Base-by-base conservation (phyloP, 352 stramenopile genomes). In the Blastocystis sp. region DNA sequence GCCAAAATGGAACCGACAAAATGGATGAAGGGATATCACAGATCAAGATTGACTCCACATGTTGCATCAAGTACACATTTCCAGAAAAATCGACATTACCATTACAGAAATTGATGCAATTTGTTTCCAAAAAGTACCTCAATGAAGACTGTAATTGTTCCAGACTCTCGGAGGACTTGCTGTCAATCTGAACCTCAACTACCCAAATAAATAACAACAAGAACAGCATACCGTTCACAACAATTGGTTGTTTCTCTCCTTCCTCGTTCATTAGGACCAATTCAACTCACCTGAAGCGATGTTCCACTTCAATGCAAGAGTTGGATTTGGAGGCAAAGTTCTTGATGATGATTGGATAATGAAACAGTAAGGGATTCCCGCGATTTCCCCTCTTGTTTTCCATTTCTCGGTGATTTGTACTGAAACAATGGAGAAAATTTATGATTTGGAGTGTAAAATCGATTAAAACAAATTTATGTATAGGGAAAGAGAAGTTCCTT, bases 11-110 rank as follows among this genome's bases (percentile, higher is more conserved):
- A 61, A 93, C 87, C 2, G 63, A 83, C 0, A 37, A 67, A 9
- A 54, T 59, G 19, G 11, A 14, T 49, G 42, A 43, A 90, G 89
- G 89, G 24, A 92, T 89, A 35, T 92, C 91, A 12, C 89, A 89
- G 19, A 93, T 86, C 11, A 83, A 43, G 39, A 93, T 89, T 49
- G 78, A 74, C 54, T 89, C 80, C 2, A 93, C 88, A 27, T 92
- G 88, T 14, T 87, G 59, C 49, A 67, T 42, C 1, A 93, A 83
- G 35, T 88, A 88, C 11, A 65, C 67, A 12, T 88, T 56, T 1
- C 67, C 80, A 12, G 65, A 54, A 46, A 93, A 89, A 19, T 19
- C 12, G 0, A 92, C 37, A 3, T 54, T 19, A 7, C 91, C 91
- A 92, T 88, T 37, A 56, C 52, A 37, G 77, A 56, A 69, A 56